phyloP scores from a whole-genome alignment of 192 early-diverging fungal genomes.

The Backusella parvicylindrica region DNA sequence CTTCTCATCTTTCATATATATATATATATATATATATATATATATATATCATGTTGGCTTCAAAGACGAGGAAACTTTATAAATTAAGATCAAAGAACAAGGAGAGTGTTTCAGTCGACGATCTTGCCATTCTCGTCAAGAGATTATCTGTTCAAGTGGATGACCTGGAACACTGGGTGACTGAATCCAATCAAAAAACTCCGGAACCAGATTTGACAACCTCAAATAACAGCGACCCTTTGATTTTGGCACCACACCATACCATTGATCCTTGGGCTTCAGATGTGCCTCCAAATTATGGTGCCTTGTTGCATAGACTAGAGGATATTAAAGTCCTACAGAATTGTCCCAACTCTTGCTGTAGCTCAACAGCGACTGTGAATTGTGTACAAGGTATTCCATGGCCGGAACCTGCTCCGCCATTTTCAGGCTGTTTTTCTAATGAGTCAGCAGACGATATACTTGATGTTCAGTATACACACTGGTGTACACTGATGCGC shows the following conservation, averaged over 20 bases:
- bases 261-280: constrained; percentile 12
- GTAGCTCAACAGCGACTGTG: not conserved
- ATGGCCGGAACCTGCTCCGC: constrained; percentile 6
- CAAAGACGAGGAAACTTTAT: not conserved
- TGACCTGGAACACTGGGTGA: constrained; percentile 4
- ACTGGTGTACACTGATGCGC: constrained; percentile 20
- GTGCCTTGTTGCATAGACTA: not conserved
- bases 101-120: not conserved
- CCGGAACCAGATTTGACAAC: not conserved
- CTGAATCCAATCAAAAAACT: not conserved
- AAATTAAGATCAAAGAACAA: not conserved
- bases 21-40: not conserved
- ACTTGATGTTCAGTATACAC: constrained; percentile 4
- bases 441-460: not conserved
- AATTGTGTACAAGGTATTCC: not conserved
- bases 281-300: constrained; percentile 3
- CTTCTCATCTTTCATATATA: not conserved
- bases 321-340: not conserved
- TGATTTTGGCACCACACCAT: not conserved
- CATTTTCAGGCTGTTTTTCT: not conserved
- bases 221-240: not conserved
- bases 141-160: constrained; percentile 3
- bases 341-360: not conserved
- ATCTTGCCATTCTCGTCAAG: constrained; percentile 5
- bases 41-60: not conserved